These are phyloP conservation scores for Scolecobasidium constrictum DNA, from an alignment of 2,329 filamentous ascomycete species.

Conservation along the genomic window DNA sequence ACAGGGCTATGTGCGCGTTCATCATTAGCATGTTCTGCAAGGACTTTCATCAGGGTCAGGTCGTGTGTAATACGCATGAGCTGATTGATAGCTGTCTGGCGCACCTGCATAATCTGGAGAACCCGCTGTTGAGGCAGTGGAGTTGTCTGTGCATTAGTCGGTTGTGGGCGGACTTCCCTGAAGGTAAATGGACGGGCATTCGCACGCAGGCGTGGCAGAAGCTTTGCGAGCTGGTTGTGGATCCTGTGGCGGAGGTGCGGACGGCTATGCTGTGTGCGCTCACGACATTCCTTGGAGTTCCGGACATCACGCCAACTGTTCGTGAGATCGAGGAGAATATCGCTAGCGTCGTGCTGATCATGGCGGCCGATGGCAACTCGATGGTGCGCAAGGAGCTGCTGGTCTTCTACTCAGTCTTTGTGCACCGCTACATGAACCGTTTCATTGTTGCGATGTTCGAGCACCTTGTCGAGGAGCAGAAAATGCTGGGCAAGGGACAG, in stretches of 20 bases:
- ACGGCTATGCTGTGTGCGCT: slow-evolving; percentile 89
- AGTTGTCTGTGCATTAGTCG: slow-evolving; percentile 92
- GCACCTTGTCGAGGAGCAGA: slow-evolving; percentile 71
- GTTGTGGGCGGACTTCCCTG: slow-evolving; percentile 80
- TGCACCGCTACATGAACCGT: slow-evolving; percentile 81
- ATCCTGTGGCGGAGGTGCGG: slow-evolving; percentile 83
- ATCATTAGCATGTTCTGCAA: slow-evolving; percentile 97
- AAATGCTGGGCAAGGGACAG: slow-evolving; percentile 2
- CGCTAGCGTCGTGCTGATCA: slow-evolving; percentile 77
- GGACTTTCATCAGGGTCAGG: slow-evolving; percentile 82
- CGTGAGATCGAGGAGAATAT: slow-evolving; percentile 84
- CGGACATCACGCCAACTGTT: slow-evolving; percentile 82
- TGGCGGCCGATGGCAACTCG: slow-evolving; percentile 88
- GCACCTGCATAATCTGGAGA: slow-evolving; percentile 77
- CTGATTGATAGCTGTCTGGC: slow-evolving; percentile 79
- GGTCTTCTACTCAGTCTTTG: slow-evolving; percentile 87
- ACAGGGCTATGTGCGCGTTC: slow-evolving; percentile 98
- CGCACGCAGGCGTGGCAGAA: slow-evolving; percentile 73
- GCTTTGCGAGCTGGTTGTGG: slow-evolving; percentile 68
- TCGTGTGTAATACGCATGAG: slow-evolving; percentile 80
- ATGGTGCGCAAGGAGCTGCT: slow-evolving; percentile 89
- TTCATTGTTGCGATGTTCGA: slow-evolving; percentile 89
- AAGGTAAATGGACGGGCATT: slow-evolving; percentile 95
- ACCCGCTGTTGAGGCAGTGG: slow-evolving; percentile 86
- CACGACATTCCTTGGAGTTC: slow-evolving; percentile 88